Base-by-base conservation (phyloP, 2,329 filamentous ascomycete species). In the Xylaria sp. region DNA sequence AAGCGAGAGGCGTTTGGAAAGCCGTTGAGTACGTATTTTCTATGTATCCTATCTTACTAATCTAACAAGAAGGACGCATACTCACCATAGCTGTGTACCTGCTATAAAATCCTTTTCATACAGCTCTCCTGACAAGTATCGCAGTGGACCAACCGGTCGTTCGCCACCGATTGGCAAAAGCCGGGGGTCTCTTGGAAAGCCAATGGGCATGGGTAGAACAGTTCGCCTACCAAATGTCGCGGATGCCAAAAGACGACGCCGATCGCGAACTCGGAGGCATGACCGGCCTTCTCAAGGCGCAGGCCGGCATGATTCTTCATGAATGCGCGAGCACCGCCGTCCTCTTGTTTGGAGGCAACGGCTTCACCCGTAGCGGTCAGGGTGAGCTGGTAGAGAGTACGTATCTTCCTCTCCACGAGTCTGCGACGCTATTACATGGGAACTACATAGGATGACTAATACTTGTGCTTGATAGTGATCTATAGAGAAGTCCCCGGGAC, bases 121-220 rank as follows among this genome's bases (percentile, higher is more conserved):
- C 7, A 1, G 1, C 15, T n/a, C 3, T 57, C 41, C 60, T 69
- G 9, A 67, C 31, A 15, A 1, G 1, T 13, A 10, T 28, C 39
- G 13, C 18, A 71, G 89, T 94, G 80, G 90, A 93, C 18, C 91
- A 94, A 78, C 89, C 91, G 0, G 91, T 94, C 0, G 91, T 94
- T 39, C 82, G 92, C 31, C 90, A 93, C 77, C 83, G 91, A n/a
- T 81, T 94, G 7, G 91, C 91, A 12, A 92, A 92, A 76, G 87
- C 87, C 3, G 91, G 90, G 1, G 89, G 89, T 0, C 81, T 90
- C 74, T 82, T 94, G 4, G 92, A 94, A 78, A 88, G 86, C 1
- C 87, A 91, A 78, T 91, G 86, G 82, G 89, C 91, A 2, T 94
- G 91, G 90, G 84, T 93, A 3, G 91, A 93, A 79, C 86, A 89